These are phyloP conservation scores for Strombidium stylifer DNA, from an alignment of 73 alveolate species.

Conservation along the genomic window DNA sequence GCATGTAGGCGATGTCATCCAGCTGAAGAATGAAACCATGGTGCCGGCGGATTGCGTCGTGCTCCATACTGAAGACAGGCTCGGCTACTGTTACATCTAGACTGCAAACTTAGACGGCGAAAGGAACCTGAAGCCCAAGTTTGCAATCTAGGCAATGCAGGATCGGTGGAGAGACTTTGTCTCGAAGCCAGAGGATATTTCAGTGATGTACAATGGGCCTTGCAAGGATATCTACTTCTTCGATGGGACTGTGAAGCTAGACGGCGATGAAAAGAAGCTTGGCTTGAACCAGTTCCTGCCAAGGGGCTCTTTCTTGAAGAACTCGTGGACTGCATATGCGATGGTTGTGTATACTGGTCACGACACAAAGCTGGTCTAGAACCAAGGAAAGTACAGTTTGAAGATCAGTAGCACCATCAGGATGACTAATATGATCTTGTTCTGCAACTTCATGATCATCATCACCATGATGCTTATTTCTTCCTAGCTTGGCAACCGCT, in stretches of 20 bases:
- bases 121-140: conserved; percentile 17
- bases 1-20: conserved; percentile 25
- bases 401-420: too few relatives aligned
- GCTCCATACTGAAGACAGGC: not conserved
- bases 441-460: too few relatives aligned
- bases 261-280: not conserved
- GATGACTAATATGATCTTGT: too few relatives aligned
- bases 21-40: not conserved
- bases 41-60: conserved; percentile 38
- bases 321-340: conserved; percentile 6
- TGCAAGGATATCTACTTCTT: not conserved
- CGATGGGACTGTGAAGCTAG: not conserved
- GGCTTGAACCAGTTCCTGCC: not conserved
- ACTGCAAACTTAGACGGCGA: conserved; percentile 31
- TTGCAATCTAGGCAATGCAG: conserved; percentile 1
- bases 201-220: not conserved
- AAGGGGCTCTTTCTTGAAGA: too few relatives aligned
- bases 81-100: conserved; percentile 9
- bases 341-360: conserved; percentile 10
- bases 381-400: conserved; percentile 15
- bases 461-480: too few relatives aligned
- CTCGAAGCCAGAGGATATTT: not conserved
- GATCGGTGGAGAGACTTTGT: not conserved
- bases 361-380: conserved; percentile 3
- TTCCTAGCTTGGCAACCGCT: too few relatives aligned